phyloP scores from a whole-genome alignment of 179 eudicot species.

The Silene vulgaris region DNA sequence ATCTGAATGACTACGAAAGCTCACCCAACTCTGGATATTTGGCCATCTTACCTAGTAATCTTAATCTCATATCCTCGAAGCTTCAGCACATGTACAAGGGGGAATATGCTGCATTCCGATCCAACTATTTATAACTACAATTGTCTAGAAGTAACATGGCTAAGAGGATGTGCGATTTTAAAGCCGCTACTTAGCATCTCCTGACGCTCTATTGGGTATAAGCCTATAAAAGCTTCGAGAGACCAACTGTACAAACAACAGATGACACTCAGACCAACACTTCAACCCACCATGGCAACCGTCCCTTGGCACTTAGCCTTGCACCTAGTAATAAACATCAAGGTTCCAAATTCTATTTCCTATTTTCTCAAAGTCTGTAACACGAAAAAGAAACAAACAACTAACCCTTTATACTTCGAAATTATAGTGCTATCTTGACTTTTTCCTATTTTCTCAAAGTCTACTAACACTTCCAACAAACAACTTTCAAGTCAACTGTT shows the following conservation, averaged over 20 bases:
- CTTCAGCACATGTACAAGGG: background rate
- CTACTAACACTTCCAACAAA: background rate
- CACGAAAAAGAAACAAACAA: too few relatives aligned
- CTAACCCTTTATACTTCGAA: background rate
- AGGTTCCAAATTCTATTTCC: background rate
- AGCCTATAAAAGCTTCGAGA: background rate
- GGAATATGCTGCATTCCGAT: background rate
- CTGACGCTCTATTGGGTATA: background rate
- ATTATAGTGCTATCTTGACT: background rate
- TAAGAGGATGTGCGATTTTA: too few relatives aligned
- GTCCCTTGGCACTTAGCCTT: background rate
- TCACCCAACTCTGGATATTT: background rate
- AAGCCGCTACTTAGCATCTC: background rate
- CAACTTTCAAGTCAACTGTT: constrained; percentile 23
- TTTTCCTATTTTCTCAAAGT: constrained; percentile 13
- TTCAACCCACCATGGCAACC: background rate
- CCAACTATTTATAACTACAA: background rate
- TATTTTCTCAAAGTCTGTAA: too few relatives aligned
- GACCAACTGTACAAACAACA: background rate
- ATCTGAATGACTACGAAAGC: constrained; percentile 1
- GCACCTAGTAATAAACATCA: background rate
- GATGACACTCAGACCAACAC: background rate
- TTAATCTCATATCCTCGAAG: background rate
- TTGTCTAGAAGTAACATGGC: too few relatives aligned
- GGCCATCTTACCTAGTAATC: background rate